A percentile compares a stretch with the other conserved stretches of the same genome.
phyloP scores from a whole-genome alignment of 2,329 filamentous ascomycete species.

The Apiospora rasikravindrae region DNA sequence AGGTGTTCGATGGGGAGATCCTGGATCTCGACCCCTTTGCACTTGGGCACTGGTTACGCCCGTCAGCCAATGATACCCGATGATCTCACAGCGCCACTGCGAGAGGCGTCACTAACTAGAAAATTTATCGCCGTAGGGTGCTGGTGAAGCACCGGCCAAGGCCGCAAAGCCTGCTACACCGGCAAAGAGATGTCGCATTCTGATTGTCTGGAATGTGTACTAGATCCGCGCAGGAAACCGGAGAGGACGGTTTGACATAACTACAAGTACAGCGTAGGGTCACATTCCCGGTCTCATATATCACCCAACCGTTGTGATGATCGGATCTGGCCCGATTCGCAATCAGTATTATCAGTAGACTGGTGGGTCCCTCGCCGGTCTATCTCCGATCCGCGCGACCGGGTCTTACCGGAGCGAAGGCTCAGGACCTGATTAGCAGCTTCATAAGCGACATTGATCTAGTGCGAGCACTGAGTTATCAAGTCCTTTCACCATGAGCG shows the following conservation, averaged over 20 bases:
- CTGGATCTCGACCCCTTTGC: not conserved
- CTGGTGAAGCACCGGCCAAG: not conserved
- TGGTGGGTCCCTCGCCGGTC: not conserved
- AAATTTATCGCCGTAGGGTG: not conserved
- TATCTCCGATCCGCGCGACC: not conserved
- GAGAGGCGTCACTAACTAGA: not conserved
- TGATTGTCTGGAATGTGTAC: not conserved
- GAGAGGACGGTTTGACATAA: not conserved
- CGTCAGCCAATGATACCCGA: not conserved
- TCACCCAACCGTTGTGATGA: not conserved
- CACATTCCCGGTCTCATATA: not conserved
- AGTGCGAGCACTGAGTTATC: no score
- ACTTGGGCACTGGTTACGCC: not conserved
- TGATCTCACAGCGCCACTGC: not conserved
- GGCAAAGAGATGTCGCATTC: not conserved
- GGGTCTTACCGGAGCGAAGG: not conserved
- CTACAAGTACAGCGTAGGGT: not conserved
- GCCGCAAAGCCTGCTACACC: not conserved
- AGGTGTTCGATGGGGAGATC: not conserved
- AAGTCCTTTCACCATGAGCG: no score
- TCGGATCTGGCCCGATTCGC: not conserved
- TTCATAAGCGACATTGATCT: no score
- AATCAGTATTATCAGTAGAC: not conserved
- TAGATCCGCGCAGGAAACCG: not conserved
- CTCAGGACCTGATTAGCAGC: no score